phyloP scores from a whole-genome alignment of 2,329 filamentous ascomycete species.

The Graphiopsis chlorocephala region DNA sequence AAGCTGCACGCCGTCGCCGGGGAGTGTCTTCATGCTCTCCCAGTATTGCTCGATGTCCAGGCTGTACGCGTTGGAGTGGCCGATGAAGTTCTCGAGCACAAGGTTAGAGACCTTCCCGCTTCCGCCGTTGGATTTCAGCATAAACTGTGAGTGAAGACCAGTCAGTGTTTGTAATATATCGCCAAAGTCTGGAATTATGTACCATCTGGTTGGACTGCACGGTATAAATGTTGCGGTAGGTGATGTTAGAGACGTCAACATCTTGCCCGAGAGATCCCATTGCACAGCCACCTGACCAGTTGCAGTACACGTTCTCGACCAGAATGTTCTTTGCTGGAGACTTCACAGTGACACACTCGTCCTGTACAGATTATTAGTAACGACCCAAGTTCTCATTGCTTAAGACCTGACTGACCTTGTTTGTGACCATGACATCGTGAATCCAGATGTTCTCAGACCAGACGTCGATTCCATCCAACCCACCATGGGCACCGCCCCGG shows the following conservation, averaged over 20 bases:
- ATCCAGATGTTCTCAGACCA: slow-evolving; percentile 56
- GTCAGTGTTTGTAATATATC: background rate
- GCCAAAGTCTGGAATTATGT: slow-evolving; percentile 14
- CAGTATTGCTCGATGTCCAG: slow-evolving; percentile 57
- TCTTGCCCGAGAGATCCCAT: slow-evolving; percentile 55
- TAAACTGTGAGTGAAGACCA: slow-evolving; percentile 50
- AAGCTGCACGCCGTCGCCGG: slow-evolving; percentile 53
- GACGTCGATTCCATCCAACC: slow-evolving; percentile 57
- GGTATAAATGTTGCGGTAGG: slow-evolving; percentile 59
- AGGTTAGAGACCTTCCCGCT: slow-evolving; percentile 52
- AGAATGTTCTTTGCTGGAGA: slow-evolving; percentile 53
- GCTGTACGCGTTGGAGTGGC: slow-evolving; percentile 58
- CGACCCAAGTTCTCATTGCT: background rate
- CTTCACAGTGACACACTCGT: slow-evolving; percentile 60
- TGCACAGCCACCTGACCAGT: slow-evolving; percentile 58
- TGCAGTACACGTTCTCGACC: slow-evolving; percentile 61
- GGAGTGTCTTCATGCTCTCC: slow-evolving; percentile 41
- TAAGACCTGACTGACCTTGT: slow-evolving; percentile 44
- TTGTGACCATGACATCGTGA: slow-evolving; percentile 60
- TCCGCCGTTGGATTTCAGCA: slow-evolving; percentile 59
- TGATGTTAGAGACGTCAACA: slow-evolving; percentile 51
- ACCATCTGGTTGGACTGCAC: slow-evolving; percentile 60
- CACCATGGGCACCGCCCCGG: slow-evolving; percentile 51
- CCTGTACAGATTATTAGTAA: slow-evolving; percentile 9
- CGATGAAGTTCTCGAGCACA: slow-evolving; percentile 58